Evolutionary conservation across 2,329 filamentous ascomycete genomes (phyloP).

Genomic region (Volutella citrinella): DNA sequence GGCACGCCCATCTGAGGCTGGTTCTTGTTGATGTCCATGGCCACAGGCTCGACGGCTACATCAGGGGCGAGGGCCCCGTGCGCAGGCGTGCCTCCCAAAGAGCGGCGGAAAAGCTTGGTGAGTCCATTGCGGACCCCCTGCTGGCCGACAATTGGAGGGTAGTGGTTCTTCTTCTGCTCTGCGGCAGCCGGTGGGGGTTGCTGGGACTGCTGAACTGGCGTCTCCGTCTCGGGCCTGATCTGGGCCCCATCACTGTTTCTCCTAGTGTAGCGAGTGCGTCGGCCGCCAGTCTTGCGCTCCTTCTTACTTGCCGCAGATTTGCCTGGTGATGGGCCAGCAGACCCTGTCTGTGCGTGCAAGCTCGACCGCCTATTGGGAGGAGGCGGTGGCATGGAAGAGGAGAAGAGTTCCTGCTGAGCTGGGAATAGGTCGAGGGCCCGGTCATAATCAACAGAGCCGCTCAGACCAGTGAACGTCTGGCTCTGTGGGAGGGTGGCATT

Average conservation of each 20-base stretch:
- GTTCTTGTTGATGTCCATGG: constrained; percentile 15
- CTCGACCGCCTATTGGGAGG: constrained; percentile 53
- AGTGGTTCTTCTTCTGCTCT: constrained; percentile 39
- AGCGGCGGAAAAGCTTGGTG: constrained; percentile 51
- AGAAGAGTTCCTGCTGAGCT: constrained; percentile 37
- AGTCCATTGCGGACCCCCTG: constrained; percentile 43
- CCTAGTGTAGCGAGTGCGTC: constrained; percentile 15
- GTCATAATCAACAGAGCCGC: constrained; percentile 31
- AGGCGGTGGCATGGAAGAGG: constrained; percentile 39
- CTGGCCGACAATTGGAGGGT: constrained; percentile 49
- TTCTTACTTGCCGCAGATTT: too few species aligned
- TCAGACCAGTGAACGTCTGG: constrained; percentile 18
- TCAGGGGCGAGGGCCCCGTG: constrained; percentile 11
- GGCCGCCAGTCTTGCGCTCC: too few species aligned
- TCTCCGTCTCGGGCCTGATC: constrained; percentile 21
- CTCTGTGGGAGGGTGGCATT: constrained; percentile 41
- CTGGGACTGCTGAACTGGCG: constrained; percentile 23
- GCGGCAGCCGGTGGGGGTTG: constrained; percentile 13
- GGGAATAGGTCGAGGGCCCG: constrained; percentile 47
- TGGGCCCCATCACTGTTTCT: constrained; percentile 31
- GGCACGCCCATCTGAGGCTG: constrained; percentile 35
- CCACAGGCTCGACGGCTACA: constrained; percentile 8
- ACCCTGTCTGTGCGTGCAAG: too few species aligned
- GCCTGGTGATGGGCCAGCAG: too few species aligned
- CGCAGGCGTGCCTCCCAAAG: constrained; percentile 36